Evolutionary conservation across 2,329 filamentous ascomycete genomes (phyloP).

Genomic region (Aspergillus pseudoterreus): DNA sequence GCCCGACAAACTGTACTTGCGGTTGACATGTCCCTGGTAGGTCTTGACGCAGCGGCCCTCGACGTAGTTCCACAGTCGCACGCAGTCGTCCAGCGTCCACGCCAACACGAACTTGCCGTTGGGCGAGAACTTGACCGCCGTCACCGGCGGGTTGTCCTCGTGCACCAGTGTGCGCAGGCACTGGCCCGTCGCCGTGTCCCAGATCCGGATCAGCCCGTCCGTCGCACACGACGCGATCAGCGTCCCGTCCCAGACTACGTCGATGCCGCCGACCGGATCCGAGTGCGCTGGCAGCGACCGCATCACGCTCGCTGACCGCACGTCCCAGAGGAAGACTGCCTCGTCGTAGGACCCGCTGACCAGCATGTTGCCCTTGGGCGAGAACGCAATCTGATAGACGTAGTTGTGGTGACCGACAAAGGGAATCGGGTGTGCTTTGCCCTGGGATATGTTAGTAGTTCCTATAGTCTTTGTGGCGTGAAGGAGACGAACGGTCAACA

Average conservation of each 20-base stretch:
- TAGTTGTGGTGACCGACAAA: conserved; percentile 93
- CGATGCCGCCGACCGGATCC: conserved; percentile 88
- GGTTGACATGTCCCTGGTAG: conserved; percentile 87
- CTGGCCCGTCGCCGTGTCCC: conserved; percentile 93
- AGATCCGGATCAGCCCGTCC: conserved; percentile 88
- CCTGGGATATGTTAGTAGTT: conserved; percentile 24
- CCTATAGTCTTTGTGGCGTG: background rate
- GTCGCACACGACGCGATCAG: conserved; percentile 87
- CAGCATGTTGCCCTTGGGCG: conserved; percentile 96
- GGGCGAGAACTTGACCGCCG: conserved; percentile 84
- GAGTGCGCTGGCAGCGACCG: conserved; percentile 88
- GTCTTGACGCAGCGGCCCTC: conserved; percentile 91
- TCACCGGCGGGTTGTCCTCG: conserved; percentile 89
- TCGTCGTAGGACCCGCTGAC: conserved; percentile 96
- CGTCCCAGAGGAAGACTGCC: conserved; percentile 95
- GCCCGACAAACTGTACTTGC: conserved; percentile 77
- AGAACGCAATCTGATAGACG: conserved; percentile 89
- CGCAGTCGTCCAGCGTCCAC: conserved; percentile 83
- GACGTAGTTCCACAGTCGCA: conserved; percentile 94
- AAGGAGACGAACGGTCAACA: conserved; percentile 43
- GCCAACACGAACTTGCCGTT: conserved; percentile 92
- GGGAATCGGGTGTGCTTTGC: conserved; percentile 56
- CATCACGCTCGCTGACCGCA: conserved; percentile 83
- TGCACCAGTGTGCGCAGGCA: conserved; percentile 92
- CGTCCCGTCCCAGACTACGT: conserved; percentile 89